Evolutionary conservation across 192 early-diverging fungal species (phyloP), one percentile per base, ranked within the genome.

Genomic region (Coemansia sp.): DNA sequence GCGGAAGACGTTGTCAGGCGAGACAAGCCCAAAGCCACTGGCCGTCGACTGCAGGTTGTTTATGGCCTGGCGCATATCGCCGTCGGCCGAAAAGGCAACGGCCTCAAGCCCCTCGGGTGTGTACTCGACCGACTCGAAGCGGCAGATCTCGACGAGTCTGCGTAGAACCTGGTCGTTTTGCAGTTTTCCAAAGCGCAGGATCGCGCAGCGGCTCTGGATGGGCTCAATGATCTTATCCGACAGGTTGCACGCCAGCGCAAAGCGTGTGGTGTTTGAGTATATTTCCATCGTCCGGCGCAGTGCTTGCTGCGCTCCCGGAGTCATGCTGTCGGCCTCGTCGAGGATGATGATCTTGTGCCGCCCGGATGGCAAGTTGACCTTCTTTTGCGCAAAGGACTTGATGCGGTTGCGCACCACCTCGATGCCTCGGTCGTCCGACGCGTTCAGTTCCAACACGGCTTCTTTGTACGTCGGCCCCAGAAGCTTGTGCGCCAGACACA

Each of bases 261-360:
- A 99, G 28, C 97, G 87, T 12, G 97, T 99, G 2, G 95, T 98
- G 57, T 85, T 86, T 16, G 94, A 94, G 77, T 94, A 99, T 43
- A 98, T 91, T 74, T 99, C 97, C 95, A 99, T 99, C 0, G 94
- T 99, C 46, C 95, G 87, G 62, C 97, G 88, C 62, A 99, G 86
- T 31, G 97, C 97, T 74, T 99, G 95, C 70, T 99, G 97, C 7
- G 97, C 97, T 23, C 91, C 93, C 31, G 89, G 82, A 10, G 95
- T 97, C 97, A 99, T 98, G 74, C 93, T 96, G 74, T 99, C 97
- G n/a, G 95, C 97, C 83, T 99, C 97, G 74, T 99, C 97, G 59
- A 99, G 79, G 75, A 99, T 97, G 42, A 99, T 84, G 66, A 94
- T 86, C 76, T 94, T 94, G 74, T 92, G 90, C 43, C 89, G 72